phyloP scores from a whole-genome alignment of 495 filamentous ascomycete genomes.

The Hyaloscypha finlandica region DNA sequence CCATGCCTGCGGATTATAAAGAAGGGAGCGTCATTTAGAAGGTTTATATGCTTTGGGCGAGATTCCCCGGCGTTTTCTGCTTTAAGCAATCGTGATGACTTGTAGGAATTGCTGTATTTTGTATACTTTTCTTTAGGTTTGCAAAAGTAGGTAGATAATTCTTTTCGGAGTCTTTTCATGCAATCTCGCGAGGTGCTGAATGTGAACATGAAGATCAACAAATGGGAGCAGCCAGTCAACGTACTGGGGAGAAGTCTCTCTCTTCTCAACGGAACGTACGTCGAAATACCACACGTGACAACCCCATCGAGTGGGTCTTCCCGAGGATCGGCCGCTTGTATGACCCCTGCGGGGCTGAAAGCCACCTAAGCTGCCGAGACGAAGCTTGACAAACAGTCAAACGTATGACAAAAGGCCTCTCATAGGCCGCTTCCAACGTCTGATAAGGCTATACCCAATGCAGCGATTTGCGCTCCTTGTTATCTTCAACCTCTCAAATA shows the following conservation, averaged over 20 bases:
- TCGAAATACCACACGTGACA: not conserved
- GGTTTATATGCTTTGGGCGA: conserved; percentile 12
- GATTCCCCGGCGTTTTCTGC: conserved; percentile 6
- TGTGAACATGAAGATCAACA: not conserved
- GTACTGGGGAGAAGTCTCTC: not conserved
- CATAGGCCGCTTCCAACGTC: conserved; percentile 15
- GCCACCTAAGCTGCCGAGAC: not conserved
- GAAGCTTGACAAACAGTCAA: conserved; percentile 1
- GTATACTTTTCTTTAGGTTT: not conserved
- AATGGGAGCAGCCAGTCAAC: not conserved
- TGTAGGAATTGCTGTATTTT: not conserved
- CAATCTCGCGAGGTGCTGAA: not conserved
- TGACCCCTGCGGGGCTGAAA: not conserved
- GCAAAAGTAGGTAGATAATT: not conserved
- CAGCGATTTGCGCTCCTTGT: conserved; percentile 9
- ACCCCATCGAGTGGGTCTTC: not conserved
- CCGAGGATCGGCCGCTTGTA: not conserved
- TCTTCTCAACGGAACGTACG: not conserved
- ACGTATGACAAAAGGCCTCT: not conserved
- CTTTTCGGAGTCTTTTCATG: not conserved
- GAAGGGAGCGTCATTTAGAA: conserved; percentile 26
- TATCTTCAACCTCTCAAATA: conserved; percentile 20
- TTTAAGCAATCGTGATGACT: not conserved
- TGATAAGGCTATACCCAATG: conserved; percentile 24
- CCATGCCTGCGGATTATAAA: conserved; percentile 17